Evolutionary conservation across 1,139 yeast genomes (phyloP).

Genomic region (Starmera stellimalicola): DNA sequence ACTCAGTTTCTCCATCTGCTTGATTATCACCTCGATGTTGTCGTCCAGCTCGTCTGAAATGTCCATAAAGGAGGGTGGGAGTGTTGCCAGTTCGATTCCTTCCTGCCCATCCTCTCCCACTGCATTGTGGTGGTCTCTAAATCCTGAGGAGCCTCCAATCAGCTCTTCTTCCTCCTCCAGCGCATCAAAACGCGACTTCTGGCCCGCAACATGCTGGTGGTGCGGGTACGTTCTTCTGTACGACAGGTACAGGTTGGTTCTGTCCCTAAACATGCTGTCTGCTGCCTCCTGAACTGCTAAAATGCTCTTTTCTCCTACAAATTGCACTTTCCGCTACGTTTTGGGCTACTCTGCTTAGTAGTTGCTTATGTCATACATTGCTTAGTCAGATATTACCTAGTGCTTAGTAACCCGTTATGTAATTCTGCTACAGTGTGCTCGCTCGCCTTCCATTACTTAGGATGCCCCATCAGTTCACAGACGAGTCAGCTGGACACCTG

Average conservation of each 20-base stretch:
- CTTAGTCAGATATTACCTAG: no score
- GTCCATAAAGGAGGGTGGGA: conserved; percentile 77
- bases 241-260: conserved; percentile 63
- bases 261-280: conserved; percentile 73
- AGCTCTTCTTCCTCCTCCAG: conserved; percentile 51
- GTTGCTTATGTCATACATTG: no score
- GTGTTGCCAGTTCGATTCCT: conserved; percentile 37
- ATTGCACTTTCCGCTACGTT: no score
- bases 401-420: no score
- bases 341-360: no score
- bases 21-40: conserved; percentile 40
- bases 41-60: conserved; percentile 65
- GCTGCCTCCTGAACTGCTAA: no score
- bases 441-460: no score
- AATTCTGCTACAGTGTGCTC: no score
- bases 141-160: conserved; percentile 21
- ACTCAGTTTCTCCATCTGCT: conserved; percentile 44
- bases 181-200: conserved; percentile 28
- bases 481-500: no score
- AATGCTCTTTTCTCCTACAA: no score
- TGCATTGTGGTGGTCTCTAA: conserved; percentile 11
- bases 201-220: conserved; percentile 16
- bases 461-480: no score
- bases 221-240: conserved; percentile 68
- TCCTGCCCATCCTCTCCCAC: conserved; percentile 20